Evolutionary conservation across 306 rosid genomes (phyloP).

Genomic region (Glycine latifolia): DNA sequence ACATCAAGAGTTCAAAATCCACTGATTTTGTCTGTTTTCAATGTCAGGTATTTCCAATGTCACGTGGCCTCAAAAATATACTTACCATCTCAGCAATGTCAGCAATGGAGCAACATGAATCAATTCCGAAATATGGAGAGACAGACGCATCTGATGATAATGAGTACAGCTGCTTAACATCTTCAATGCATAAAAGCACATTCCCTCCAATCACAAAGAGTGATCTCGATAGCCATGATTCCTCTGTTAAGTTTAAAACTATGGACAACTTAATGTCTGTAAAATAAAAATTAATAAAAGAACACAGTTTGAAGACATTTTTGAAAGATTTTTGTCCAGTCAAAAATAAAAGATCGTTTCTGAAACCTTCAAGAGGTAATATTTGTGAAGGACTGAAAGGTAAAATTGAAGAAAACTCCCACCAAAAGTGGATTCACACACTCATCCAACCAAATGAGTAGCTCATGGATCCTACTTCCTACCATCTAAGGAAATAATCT

Average conservation of each 20-base stretch:
- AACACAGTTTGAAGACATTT: conserved; percentile 1
- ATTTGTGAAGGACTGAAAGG: neutral
- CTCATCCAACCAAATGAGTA: conserved; percentile 12
- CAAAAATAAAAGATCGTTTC: conserved; percentile 9
- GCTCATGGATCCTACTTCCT: conserved; percentile 12
- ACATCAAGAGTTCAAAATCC: conserved; percentile 25
- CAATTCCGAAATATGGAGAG: conserved; percentile 71
- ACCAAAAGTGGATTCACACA: conserved; percentile 19
- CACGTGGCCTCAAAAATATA: neutral
- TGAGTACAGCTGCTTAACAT: conserved; percentile 65
- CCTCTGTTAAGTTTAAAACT: conserved; percentile 57
- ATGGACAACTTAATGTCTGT: conserved; percentile 34
- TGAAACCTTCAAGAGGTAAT: conserved; percentile 24
- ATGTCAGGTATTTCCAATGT: conserved; percentile 22
- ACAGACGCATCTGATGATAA: conserved; percentile 58
- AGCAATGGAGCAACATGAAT: conserved; percentile 72
- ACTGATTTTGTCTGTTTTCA: conserved; percentile 10
- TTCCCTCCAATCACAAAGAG: conserved; percentile 70
- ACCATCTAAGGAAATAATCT: conserved; percentile 31
- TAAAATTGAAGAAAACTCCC: conserved; percentile 22
- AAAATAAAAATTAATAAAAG: conserved; percentile 34
- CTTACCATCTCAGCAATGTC: conserved; percentile 82
- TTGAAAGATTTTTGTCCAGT: conserved; percentile 8
- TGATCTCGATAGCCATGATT: conserved; percentile 80
- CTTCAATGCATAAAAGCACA: conserved; percentile 81